These are phyloP conservation scores for Phyllosticta citriasiana DNA, from an alignment of 2,329 filamentous ascomycete genomes.

Conservation along the genomic window DNA sequence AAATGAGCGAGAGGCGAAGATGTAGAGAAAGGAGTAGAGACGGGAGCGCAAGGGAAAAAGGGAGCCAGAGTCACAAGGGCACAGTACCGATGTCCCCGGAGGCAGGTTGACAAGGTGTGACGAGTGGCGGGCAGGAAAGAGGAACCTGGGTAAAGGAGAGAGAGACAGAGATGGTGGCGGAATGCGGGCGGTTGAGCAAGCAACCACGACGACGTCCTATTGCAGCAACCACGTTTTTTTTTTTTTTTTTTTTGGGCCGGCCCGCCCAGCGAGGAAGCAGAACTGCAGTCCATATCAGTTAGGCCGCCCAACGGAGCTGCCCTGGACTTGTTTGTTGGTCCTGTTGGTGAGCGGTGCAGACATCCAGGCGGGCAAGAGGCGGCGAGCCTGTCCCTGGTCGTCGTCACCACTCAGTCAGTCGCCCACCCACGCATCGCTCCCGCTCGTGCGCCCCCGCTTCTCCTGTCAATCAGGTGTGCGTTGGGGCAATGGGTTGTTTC, in stretches of 20 bases:
- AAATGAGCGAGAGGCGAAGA: background rate
- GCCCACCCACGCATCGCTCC: background rate
- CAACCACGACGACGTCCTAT: background rate
- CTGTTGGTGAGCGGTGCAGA: background rate
- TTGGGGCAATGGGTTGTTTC: background rate
- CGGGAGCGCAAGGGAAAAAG: background rate
- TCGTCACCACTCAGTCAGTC: background rate
- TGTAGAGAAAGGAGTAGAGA: background rate
- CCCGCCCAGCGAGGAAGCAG: background rate
- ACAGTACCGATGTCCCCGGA: background rate
- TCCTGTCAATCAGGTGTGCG: background rate
- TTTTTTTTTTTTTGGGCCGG: background rate
- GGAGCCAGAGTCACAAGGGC: background rate
- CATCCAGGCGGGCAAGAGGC: background rate
- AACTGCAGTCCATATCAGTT: background rate
- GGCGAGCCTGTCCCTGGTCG: background rate
- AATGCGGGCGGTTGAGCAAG: background rate
- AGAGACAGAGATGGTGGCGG: background rate
- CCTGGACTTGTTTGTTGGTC: background rate
- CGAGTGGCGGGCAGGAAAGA: background rate
- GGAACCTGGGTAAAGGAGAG: background rate
- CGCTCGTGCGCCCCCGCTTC: background rate
- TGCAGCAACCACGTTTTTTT: background rate
- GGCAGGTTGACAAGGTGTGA: background rate
- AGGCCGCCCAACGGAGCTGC: background rate